Percentiles rank a stretch among this genome's conserved stretches.
These are phyloP conservation scores for Leptomonas seymouri DNA, from an alignment of 208 protist species.

Conservation along the genomic window DNA sequence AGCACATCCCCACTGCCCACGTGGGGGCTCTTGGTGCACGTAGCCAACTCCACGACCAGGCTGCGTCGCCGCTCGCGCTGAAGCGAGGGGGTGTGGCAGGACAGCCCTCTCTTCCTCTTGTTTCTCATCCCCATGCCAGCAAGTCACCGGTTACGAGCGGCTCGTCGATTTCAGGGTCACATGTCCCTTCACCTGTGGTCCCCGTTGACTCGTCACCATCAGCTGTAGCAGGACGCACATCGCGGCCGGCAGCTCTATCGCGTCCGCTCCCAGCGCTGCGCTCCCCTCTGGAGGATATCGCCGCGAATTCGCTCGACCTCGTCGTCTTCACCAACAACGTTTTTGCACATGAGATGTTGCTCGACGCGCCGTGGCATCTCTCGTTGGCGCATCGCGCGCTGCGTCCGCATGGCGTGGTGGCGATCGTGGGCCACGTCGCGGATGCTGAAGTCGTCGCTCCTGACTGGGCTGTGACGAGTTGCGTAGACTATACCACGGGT, in stretches of 20 bases:
- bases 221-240: neutral
- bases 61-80: neutral
- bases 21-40: constrained; percentile 31
- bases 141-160: neutral
- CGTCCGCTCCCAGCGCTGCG: constrained; percentile 19
- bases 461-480: constrained; percentile 44
- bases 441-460: constrained; percentile 48
- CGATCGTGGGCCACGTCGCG: constrained; percentile 53
- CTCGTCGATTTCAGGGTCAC: neutral
- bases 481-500: constrained; percentile 40
- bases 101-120: neutral
- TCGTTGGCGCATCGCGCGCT: constrained; percentile 72
- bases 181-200: neutral
- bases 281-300: constrained; percentile 44
- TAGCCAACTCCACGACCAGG: neutral
- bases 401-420: constrained; percentile 75
- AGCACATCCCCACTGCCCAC: constrained; percentile 56
- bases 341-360: constrained; percentile 77
- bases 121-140: neutral
- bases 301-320: constrained; percentile 61
- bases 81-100: neutral
- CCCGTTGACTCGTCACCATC: neutral
- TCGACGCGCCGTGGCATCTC: constrained; percentile 79
- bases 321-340: constrained; percentile 78
- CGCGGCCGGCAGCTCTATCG: neutral